A percentile compares a stretch with the other conserved stretches of the same genome.
Evolutionary conservation across 257 asterid genomes (phyloP).

Genomic region (Gardenia jasminoides): DNA sequence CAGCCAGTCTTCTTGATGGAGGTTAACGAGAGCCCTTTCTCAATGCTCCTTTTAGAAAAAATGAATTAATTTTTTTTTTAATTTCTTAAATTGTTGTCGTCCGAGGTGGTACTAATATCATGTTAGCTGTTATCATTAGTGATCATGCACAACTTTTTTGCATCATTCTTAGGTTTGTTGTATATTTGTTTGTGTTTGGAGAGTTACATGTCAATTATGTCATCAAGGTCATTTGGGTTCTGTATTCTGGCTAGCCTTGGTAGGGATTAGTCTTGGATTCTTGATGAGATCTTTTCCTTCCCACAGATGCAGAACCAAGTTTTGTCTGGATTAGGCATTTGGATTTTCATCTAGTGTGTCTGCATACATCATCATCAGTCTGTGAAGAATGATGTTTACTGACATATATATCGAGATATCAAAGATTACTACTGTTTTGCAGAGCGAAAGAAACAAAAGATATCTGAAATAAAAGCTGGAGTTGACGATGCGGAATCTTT

Average conservation of each 20-base stretch:
- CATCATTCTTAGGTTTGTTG: neutral
- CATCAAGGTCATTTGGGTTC: neutral
- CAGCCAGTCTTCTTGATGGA: conserved; percentile 32
- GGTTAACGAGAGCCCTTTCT: conserved; percentile 29
- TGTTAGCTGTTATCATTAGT: neutral
- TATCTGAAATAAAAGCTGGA: conserved; percentile 59
- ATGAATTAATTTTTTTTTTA: neutral
- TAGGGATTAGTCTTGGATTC: neutral
- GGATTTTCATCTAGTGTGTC: neutral
- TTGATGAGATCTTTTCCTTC: neutral
- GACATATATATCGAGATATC: neutral
- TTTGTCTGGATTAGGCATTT: neutral
- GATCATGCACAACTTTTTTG: neutral
- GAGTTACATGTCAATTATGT: neutral
- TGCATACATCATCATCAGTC: neutral
- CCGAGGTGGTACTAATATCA: too few relatives aligned
- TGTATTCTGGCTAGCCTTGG: neutral
- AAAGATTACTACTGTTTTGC: conserved; percentile 18
- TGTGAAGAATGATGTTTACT: neutral
- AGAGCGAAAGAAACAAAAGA: conserved; percentile 79
- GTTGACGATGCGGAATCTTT: conserved; percentile 76
- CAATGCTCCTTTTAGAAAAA: neutral
- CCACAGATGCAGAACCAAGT: neutral
- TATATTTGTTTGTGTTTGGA: neutral
- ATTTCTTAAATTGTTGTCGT: neutral